Conservation (phyloP, 371 early-diverging fungal genomes). For the Mortierella polycephala region DNA sequence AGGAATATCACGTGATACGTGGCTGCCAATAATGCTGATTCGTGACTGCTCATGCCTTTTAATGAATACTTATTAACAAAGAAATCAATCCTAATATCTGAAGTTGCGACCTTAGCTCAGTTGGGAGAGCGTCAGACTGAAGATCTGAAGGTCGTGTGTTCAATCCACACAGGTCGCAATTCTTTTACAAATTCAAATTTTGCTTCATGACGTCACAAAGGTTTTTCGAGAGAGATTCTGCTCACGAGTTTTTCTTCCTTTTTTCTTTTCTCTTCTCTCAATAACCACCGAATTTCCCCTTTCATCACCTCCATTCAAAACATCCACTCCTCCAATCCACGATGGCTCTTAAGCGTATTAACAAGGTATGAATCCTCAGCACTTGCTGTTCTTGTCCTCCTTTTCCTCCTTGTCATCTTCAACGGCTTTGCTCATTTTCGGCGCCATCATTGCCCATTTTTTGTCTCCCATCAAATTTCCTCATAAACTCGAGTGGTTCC, state of each 20-base stretch:
- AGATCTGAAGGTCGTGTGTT: constrained; percentile 75
- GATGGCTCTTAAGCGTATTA: constrained; percentile 95
- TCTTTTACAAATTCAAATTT: too few species aligned
- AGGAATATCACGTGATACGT: too few species aligned
- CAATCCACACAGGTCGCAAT: constrained; percentile 61
- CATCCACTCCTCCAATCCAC: constrained; percentile 33
- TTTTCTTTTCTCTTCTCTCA: constrained; percentile 27
- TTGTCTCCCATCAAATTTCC: too few species aligned
- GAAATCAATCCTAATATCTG: too few species aligned
- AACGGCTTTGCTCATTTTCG: background rate
- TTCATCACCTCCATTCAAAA: too few species aligned
- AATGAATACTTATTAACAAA: too few species aligned
- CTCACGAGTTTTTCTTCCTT: constrained; percentile 15
- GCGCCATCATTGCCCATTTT: background rate
- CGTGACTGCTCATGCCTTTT: too few species aligned
- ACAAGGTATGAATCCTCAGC: constrained; percentile 74
- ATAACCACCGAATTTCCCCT: constrained; percentile 4
- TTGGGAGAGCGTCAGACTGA: constrained; percentile 77
- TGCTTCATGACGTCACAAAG: too few species aligned
- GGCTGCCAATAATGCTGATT: too few species aligned
- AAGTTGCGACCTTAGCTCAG: constrained; percentile 62
- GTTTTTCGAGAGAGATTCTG: background rate
- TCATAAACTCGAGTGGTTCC: too few species aligned
- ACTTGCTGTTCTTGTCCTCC: background rate
- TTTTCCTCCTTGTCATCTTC: background rate